phyloP scores from a whole-genome alignment of 1,284 basidiomycete genomes.

The Psilocybe mexicana region DNA sequence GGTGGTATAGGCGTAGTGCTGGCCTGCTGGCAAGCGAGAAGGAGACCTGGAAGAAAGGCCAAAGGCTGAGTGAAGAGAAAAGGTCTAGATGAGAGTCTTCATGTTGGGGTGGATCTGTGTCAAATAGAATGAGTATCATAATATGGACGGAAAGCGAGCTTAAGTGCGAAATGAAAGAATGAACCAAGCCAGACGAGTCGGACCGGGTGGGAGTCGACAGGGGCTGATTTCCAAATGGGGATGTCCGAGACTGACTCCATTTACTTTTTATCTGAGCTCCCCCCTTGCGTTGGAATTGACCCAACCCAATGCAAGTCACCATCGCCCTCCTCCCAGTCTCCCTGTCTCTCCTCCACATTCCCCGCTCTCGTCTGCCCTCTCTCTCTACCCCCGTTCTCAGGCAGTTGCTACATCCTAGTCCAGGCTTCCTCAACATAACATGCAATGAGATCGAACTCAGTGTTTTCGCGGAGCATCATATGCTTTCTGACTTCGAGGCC shows the following conservation, averaged over 20 bases:
- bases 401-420: slow-evolving; percentile 65
- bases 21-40: no score
- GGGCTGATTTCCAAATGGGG: slow-evolving; percentile 3
- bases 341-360: slow-evolving; percentile 71
- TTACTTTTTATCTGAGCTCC: slow-evolving; percentile 8
- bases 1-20: no score
- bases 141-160: no score
- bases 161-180: no score
- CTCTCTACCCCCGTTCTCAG: slow-evolving; percentile 64
- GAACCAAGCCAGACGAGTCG: background rate
- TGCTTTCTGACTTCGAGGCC: slow-evolving; percentile 59
- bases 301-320: slow-evolving; percentile 46
- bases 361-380: slow-evolving; percentile 59
- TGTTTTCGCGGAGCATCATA: slow-evolving; percentile 64
- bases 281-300: background rate
- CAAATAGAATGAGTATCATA: no score
- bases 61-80: no score
- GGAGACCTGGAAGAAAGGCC: no score
- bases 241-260: background rate
- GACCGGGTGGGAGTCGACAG: background rate
- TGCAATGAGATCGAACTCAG: slow-evolving; percentile 76
- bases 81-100: no score
- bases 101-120: no score
- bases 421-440: slow-evolving; percentile 71
- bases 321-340: slow-evolving; percentile 69